Conservation (phyloP, 2,329 filamentous ascomycete genomes). For the Xylariaceae sp. region DNA sequence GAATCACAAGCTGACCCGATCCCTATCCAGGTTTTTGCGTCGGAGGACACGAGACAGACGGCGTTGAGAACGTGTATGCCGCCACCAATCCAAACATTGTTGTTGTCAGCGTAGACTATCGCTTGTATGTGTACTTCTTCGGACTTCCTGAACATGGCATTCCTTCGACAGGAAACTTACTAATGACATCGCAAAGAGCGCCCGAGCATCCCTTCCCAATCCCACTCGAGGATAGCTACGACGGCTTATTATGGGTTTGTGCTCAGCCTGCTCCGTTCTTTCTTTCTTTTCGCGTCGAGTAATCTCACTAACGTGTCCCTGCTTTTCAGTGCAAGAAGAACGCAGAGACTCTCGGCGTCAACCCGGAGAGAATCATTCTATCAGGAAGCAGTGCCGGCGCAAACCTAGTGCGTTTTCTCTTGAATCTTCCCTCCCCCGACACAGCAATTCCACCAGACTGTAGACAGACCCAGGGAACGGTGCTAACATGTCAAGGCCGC, state of each 20-base stretch:
- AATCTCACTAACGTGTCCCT: neutral
- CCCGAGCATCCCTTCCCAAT: slow-evolving; percentile 47
- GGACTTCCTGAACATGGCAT: neutral
- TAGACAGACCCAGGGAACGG: too few species aligned
- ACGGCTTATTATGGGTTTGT: slow-evolving; percentile 39
- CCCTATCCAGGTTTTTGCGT: slow-evolving; percentile 14
- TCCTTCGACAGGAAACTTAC: neutral
- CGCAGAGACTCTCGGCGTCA: slow-evolving; percentile 12
- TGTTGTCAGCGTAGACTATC: slow-evolving; percentile 36
- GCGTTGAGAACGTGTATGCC: slow-evolving; percentile 33
- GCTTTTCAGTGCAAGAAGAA: slow-evolving; percentile 10
- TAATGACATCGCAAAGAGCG: slow-evolving; percentile 35
- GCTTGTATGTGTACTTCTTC: slow-evolving; percentile 27
- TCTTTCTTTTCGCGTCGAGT: neutral
- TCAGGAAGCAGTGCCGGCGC: slow-evolving; percentile 16
- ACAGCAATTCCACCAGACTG: too few species aligned
- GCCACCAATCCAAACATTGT: slow-evolving; percentile 32
- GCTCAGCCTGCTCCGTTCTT: neutral
- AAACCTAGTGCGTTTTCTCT: slow-evolving; percentile 5
- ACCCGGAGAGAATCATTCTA: slow-evolving; percentile 15
- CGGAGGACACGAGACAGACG: slow-evolving; percentile 33
- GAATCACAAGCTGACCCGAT: neutral
- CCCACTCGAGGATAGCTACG: slow-evolving; percentile 45
- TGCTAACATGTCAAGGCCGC: slow-evolving; percentile 4
- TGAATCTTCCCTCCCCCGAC: too few species aligned